These are phyloP conservation scores for Dalbergia cultrata DNA, from an alignment of 306 rosid species.

Conservation along the genomic window DNA sequence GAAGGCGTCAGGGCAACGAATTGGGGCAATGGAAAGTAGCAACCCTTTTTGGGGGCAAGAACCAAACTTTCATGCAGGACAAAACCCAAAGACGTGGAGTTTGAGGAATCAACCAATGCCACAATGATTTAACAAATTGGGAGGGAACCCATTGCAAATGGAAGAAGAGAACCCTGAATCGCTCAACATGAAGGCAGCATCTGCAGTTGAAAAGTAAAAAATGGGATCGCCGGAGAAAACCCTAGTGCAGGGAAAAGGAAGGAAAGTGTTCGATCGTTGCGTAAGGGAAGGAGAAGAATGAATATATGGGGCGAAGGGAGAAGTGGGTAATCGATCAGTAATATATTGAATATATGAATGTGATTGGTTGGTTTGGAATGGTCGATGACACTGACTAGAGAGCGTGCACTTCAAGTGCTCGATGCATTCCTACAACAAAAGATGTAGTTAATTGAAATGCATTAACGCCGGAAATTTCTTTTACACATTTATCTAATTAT, in stretches of 20 bases:
- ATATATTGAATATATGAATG: background rate
- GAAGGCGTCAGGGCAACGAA: conserved; percentile 36
- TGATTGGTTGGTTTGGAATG: background rate
- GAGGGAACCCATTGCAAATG: conserved; percentile 36
- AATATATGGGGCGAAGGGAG: background rate
- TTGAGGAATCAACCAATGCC: conserved; percentile 52
- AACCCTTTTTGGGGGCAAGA: background rate
- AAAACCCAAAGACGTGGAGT: background rate
- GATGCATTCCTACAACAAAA: too few relatives aligned
- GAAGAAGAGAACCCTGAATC: conserved; percentile 34
- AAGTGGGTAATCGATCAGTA: too few relatives aligned
- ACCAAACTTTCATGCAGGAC: conserved; percentile 29
- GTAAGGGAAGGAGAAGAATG: background rate
- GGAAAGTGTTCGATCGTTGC: background rate
- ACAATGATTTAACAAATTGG: conserved; percentile 45
- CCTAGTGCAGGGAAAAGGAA: conserved; percentile 25
- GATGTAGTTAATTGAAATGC: too few relatives aligned
- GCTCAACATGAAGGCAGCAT: conserved; percentile 52
- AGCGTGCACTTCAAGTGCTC: too few relatives aligned
- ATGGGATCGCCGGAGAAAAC: conserved; percentile 1
- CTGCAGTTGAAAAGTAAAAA: background rate
- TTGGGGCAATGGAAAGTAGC: conserved; percentile 14
- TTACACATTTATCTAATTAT: too few relatives aligned
- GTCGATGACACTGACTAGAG: background rate
- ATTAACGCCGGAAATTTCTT: too few relatives aligned